Percentiles rank a stretch among this genome's conserved stretches.
phyloP scores from a whole-genome alignment of 805 yeast genomes.

The Hanseniaspora clermontiae region DNA sequence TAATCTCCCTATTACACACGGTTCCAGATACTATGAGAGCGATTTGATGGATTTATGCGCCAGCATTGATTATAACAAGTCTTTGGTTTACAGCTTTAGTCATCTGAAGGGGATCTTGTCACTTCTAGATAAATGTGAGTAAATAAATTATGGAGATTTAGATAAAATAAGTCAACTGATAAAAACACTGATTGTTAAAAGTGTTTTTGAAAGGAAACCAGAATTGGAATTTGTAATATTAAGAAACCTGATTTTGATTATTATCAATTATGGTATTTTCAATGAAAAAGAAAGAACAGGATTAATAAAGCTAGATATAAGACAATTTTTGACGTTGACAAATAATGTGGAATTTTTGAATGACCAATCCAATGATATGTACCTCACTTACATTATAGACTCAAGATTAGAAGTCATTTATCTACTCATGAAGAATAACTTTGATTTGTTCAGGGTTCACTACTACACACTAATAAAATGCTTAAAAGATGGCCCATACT shows the following conservation, averaged over 20 bases:
- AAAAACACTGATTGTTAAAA: neutral
- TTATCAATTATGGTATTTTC: constrained; percentile 20
- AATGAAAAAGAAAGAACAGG: neutral
- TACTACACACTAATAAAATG: neutral
- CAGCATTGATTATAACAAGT: neutral
- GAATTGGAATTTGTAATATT: constrained; percentile 76
- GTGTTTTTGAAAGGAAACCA: constrained; percentile 23
- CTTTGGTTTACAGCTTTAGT: neutral
- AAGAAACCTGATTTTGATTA: constrained; percentile 63
- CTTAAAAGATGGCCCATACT: neutral
- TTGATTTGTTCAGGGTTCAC: neutral
- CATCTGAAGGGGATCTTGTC: neutral
- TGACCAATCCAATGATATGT: neutral
- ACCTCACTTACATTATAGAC: neutral
- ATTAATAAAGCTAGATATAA: neutral
- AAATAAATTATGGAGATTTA: neutral
- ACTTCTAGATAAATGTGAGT: neutral
- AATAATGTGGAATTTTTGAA: neutral
- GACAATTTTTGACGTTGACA: neutral
- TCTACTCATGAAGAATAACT: constrained; percentile 1
- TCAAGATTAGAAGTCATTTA: constrained; percentile 9
- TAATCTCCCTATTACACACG: neutral
- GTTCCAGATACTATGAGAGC: neutral
- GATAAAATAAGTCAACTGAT: neutral
- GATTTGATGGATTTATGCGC: neutral